phyloP scores from a whole-genome alignment of 2,329 filamentous ascomycete species.

The Diplodia corticola region DNA sequence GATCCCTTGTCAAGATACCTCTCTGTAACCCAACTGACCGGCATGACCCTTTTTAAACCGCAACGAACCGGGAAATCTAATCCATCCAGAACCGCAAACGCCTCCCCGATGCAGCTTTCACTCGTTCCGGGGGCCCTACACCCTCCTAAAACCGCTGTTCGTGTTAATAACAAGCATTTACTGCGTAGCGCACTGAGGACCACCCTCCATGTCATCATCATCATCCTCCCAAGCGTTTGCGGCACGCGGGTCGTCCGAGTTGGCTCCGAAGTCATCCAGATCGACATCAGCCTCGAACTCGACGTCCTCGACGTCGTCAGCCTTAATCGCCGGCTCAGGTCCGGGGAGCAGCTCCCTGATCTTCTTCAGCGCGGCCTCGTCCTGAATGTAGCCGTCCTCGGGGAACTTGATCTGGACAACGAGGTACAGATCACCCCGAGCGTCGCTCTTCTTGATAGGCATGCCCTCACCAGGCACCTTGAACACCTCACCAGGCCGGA shows the following conservation, averaged over 20 bases:
- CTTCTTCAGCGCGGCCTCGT: constrained; percentile 68
- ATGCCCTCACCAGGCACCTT: constrained; percentile 90
- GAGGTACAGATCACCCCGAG: constrained; percentile 83
- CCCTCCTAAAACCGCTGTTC: not conserved
- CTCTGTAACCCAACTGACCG: not conserved
- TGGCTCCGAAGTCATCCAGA: constrained; percentile 79
- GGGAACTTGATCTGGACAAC: constrained; percentile 86
- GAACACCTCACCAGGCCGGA: constrained; percentile 80
- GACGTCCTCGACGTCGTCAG: constrained; percentile 76
- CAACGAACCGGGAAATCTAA: not conserved
- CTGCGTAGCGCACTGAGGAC: constrained; percentile 72
- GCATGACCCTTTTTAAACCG: not conserved
- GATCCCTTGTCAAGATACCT: not conserved
- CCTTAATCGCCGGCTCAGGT: constrained; percentile 55
- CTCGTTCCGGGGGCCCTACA: not conserved
- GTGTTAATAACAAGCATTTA: constrained; percentile 40
- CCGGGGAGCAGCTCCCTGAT: constrained; percentile 74
- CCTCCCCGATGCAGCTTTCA: constrained; percentile 12
- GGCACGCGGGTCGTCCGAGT: constrained; percentile 66
- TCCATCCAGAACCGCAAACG: constrained; percentile 17
- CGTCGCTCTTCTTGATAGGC: constrained; percentile 84
- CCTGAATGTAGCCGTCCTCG: constrained; percentile 74
- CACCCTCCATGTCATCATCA: constrained; percentile 62
- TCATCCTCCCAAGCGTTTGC: constrained; percentile 70
- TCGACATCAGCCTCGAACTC: constrained; percentile 80